Base-by-base conservation (phyloP, 2,329 filamentous ascomycete genomes). In the Anthostomella pinea region DNA sequence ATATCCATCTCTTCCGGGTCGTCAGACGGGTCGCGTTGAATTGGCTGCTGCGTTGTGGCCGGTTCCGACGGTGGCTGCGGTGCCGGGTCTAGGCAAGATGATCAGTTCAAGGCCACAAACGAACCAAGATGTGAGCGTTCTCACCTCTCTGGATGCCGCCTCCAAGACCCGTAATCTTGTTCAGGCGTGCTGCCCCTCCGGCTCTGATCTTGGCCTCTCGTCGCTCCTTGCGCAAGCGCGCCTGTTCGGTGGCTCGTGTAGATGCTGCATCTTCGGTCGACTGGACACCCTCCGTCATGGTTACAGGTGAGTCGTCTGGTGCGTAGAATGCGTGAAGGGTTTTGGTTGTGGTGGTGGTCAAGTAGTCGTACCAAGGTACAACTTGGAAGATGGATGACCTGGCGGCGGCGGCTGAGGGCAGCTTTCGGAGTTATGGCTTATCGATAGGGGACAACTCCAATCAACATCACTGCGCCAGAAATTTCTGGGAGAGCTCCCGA, bases 1-100 rank as follows among this genome's bases (percentile, higher is more conserved):
- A 91, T 88, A 59, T 90, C 85, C 46, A 87, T 75, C 60, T 89
- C 86, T 5, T 81, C 84, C 5, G 85, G 85, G 52, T 87, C 83
- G 38, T 72, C 78, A 52, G 74, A 65, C 18, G 60, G 57, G 15
- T 60, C 46, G n/a, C n/a, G n/a, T n/a, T n/a, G n/a, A n/a, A n/a
- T n/a, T n/a, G n/a, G n/a, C n/a, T n/a, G 39, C 23, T 53, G 49
- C 22, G 49, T 45, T 20, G 53, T 44, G 14, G 58, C 45, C 16
- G 59, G 45, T 31, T 61, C 52, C 30, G 62, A 40, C 24, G 63
- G 41, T 17, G 63, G 51, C 11, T 52, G 45, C 35, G 53, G 58
- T 42, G 66, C 61, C 17, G 60, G 38, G 38, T 47, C 46, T 49
- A 23, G 5, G 11, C 20, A 33, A 5, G n/a, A 10, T 10, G 8